These are phyloP conservation scores for Nitzschia palea DNA, from an alignment of 108 stramenopile species.

Conservation along the genomic window DNA sequence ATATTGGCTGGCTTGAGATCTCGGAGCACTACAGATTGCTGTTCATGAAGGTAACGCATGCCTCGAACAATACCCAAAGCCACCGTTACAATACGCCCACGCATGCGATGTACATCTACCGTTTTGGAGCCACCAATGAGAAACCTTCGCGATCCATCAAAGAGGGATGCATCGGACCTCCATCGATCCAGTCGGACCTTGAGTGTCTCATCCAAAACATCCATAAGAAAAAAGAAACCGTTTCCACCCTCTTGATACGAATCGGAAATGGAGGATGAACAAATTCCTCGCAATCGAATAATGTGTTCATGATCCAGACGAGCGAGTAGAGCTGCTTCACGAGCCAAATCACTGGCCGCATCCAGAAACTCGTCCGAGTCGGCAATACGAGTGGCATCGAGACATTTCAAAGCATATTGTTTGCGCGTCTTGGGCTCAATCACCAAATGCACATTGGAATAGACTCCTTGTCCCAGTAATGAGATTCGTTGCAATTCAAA, in stretches of 20 bases:
- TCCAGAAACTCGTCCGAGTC: slow-evolving; percentile 9
- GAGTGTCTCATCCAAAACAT: slow-evolving; percentile 49
- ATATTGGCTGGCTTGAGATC: slow-evolving; percentile 67
- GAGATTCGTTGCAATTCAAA: slow-evolving; percentile 1
- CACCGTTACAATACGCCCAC: slow-evolving; percentile 20
- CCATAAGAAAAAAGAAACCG: slow-evolving; percentile 59
- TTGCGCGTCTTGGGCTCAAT: background rate
- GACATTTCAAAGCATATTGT: slow-evolving; percentile 8
- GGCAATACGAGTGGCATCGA: background rate
- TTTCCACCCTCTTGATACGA: slow-evolving; percentile 19
- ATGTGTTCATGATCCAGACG: slow-evolving; percentile 39
- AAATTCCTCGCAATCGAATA: slow-evolving; percentile 25
- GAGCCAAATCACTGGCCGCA: slow-evolving; percentile 34
- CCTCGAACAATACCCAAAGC: slow-evolving; percentile 44
- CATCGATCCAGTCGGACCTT: slow-evolving; percentile 33
- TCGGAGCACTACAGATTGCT: slow-evolving; percentile 34
- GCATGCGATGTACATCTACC: background rate
- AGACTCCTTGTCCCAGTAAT: slow-evolving; percentile 12
- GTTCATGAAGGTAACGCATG: slow-evolving; percentile 48
- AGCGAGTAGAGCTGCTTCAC: slow-evolving; percentile 29
- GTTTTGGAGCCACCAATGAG: background rate
- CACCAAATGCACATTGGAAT: slow-evolving; percentile 18
- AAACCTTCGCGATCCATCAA: background rate
- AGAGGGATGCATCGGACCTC: slow-evolving; percentile 2
- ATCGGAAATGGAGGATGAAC: background rate